phyloP scores from a whole-genome alignment of 345 rosid genomes.

The Sisymbrium altissimum region DNA sequence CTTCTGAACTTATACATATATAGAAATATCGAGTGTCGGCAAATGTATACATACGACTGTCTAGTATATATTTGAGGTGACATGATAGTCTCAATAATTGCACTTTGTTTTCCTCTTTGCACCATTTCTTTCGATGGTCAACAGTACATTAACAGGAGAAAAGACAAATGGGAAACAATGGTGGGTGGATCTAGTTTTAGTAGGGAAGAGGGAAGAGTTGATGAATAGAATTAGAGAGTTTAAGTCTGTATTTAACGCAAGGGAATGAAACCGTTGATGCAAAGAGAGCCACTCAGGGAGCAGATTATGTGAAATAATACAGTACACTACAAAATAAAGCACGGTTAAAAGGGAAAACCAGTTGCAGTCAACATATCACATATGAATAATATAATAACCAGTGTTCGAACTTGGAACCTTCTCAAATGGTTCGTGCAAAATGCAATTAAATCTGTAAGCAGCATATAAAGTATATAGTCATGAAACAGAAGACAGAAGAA shows the following conservation, averaged over 20 bases:
- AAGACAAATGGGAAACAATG: constrained; percentile 14
- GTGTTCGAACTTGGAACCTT: background rate
- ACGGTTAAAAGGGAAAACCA: background rate
- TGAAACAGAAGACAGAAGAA: background rate
- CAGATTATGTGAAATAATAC: background rate
- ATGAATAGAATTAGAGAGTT: background rate
- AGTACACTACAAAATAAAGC: background rate
- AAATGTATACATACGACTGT: constrained; percentile 26
- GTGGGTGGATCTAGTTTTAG: constrained; percentile 10
- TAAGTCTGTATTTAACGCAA: background rate
- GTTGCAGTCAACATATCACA: background rate
- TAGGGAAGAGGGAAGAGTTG: background rate
- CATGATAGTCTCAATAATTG: constrained; percentile 23
- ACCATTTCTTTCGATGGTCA: background rate
- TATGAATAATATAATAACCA: background rate
- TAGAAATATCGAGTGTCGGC: constrained; percentile 24
- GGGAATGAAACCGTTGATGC: background rate
- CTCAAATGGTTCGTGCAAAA: background rate
- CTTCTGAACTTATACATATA: background rate
- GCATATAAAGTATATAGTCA: background rate
- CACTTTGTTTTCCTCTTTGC: background rate
- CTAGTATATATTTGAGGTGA: constrained; percentile 4
- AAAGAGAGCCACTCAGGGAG: no score
- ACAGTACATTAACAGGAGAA: background rate
- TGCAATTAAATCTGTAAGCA: background rate